Evolutionary conservation across 1,139 yeast genomes (phyloP).

Genomic region (Groenewaldozyma sp.): DNA sequence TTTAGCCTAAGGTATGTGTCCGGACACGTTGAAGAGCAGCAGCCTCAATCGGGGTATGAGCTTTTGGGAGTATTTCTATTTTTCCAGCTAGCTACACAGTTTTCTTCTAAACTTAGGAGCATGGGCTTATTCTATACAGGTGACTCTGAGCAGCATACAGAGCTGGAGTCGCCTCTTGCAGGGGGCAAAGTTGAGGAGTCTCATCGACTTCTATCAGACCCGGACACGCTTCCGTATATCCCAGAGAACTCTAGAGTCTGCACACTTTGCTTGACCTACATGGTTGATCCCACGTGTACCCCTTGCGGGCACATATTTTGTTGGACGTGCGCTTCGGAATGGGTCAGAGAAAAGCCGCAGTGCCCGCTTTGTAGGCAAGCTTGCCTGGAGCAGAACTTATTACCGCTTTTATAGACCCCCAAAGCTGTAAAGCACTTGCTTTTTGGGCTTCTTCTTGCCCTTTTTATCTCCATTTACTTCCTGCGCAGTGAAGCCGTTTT

Average conservation of each 20-base stretch:
- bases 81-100: slow-evolving; percentile 38
- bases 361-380: slow-evolving; percentile 86
- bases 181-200: neutral
- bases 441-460: slow-evolving; percentile 18
- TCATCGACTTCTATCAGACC: slow-evolving; percentile 39
- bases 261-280: slow-evolving; percentile 69
- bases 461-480: neutral
- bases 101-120: neutral
- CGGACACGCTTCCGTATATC: slow-evolving; percentile 52
- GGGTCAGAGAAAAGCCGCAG: slow-evolving; percentile 80
- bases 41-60: slow-evolving; percentile 55
- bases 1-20: slow-evolving; percentile 68
- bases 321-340: slow-evolving; percentile 83
- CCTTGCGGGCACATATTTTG: slow-evolving; percentile 91
- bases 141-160: neutral
- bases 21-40: slow-evolving; percentile 24
- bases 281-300: slow-evolving; percentile 79
- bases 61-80: slow-evolving; percentile 64
- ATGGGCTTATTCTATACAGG: neutral
- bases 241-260: slow-evolving; percentile 66
- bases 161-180: neutral
- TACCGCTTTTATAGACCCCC: slow-evolving; percentile 37
- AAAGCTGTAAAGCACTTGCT: slow-evolving; percentile 18
- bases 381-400: slow-evolving; percentile 62
- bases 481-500: neutral